Conservation (phyloP, 345 rosid genomes). For the Excoecaria cochinchinensis region DNA sequence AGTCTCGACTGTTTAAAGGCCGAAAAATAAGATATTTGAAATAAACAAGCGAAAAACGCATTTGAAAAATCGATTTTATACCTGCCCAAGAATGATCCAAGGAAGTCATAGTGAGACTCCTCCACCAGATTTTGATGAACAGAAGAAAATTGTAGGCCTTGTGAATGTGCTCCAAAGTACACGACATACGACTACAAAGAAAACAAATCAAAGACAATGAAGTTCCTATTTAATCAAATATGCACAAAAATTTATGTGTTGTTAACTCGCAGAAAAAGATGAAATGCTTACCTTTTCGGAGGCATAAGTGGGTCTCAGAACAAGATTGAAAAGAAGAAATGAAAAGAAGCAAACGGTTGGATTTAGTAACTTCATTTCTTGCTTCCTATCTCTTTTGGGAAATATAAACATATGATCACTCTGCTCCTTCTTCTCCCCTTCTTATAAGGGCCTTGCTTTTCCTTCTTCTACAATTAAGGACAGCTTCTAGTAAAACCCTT, state of each 20-base stretch:
- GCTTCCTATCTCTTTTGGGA: conserved; percentile 12
- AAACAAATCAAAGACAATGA: background rate
- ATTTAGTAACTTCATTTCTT: conserved; percentile 30
- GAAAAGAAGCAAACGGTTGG: conserved; percentile 20
- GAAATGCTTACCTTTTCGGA: conserved; percentile 44
- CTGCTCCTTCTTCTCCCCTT: conserved; percentile 25
- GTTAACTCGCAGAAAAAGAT: background rate
- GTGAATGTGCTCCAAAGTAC: conserved; percentile 31
- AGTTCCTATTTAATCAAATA: background rate
- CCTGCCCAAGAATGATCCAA: conserved; percentile 43
- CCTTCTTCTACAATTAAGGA: background rate
- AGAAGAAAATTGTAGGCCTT: background rate
- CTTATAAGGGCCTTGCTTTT: conserved; percentile 15
- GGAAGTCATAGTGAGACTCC: conserved; percentile 29
- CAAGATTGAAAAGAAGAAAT: conserved; percentile 24
- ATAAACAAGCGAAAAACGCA: background rate
- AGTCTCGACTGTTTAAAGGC: conserved; percentile 12
- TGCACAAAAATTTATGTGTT: background rate
- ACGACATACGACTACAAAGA: conserved; percentile 29
- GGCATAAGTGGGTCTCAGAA: conserved; percentile 38
- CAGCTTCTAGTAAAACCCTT: too few relatives aligned
- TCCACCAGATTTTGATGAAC: conserved; percentile 11
- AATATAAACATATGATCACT: background rate
- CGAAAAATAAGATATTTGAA: background rate
- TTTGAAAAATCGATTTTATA: background rate